Percentiles rank a stretch among this genome's conserved stretches.
phyloP scores from a whole-genome alignment of 2,329 filamentous ascomycete species.

The Penicillium sp. region DNA sequence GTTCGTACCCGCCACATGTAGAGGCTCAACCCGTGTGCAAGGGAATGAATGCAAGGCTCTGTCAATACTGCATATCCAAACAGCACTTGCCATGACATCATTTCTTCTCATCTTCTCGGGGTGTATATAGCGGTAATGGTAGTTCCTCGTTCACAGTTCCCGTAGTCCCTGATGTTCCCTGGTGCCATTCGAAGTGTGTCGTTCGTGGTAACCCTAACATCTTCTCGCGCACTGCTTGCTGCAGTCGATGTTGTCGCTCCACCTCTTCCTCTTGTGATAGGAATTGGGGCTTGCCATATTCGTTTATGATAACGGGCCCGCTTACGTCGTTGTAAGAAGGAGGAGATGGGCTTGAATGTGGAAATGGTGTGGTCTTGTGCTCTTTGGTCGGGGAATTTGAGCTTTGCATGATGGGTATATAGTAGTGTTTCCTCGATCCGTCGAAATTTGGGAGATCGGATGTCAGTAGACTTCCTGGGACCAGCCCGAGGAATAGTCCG shows the following conservation, averaged over 20 bases:
- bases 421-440: not conserved
- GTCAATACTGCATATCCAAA: not conserved
- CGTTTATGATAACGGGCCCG: conserved; percentile 21
- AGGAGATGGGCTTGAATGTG: conserved; percentile 1
- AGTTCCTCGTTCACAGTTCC: not conserved
- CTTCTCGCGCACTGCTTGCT: conserved; percentile 19
- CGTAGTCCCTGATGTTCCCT: not conserved
- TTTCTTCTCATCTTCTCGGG: not conserved
- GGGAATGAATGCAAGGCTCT: not conserved
- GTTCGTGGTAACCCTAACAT: conserved; percentile 21
- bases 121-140: conserved; percentile 4
- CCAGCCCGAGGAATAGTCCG: not conserved
- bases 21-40: not conserved
- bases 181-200: conserved; percentile 15
- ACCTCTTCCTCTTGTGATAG: conserved; percentile 22
- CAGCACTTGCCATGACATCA: not conserved
- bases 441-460: not conserved
- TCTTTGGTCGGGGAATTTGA: not conserved
- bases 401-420: conserved; percentile 2
- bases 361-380: not conserved
- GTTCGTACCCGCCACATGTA: not conserved
- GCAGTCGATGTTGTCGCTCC: conserved; percentile 13
- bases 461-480: not conserved
- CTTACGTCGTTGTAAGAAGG: conserved; percentile 23
- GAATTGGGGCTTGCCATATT: conserved; percentile 19